These are phyloP conservation scores for Discostella stelligera DNA, from an alignment of 352 stramenopile species.

Conservation along the genomic window DNA sequence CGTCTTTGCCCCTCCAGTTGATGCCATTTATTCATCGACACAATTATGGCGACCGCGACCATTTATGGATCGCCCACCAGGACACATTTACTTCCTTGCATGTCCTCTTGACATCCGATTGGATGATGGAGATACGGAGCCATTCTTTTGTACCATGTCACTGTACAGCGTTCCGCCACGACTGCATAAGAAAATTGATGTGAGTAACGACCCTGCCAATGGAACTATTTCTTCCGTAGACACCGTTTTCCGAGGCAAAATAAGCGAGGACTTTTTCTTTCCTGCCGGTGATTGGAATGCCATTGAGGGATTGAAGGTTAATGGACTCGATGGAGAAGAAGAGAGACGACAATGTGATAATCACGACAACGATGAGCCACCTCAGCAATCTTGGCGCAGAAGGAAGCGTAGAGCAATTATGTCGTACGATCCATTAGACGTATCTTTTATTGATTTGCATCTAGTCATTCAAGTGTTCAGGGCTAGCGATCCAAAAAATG, in stretches of 20 bases:
- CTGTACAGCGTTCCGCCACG: conserved; percentile 56
- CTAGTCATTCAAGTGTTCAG: conserved; percentile 46
- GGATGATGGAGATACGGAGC: conserved; percentile 57
- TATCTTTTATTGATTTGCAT: conserved; percentile 29
- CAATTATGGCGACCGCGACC: conserved; percentile 64
- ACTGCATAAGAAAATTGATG: not conserved
- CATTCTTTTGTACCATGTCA: conserved; percentile 70
- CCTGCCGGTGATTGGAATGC: conserved; percentile 70
- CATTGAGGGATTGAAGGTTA: conserved; percentile 35
- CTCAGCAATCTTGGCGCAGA: conserved; percentile 42
- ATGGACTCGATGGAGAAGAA: not conserved
- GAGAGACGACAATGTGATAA: not conserved
- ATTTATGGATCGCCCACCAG: conserved; percentile 71
- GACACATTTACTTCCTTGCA: conserved; percentile 55
- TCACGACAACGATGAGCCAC: conserved; percentile 24
- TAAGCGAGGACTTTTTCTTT: conserved; percentile 81
- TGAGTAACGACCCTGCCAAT: not conserved
- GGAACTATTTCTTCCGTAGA: not conserved
- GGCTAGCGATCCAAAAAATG: not conserved
- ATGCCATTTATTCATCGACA: conserved; percentile 58
- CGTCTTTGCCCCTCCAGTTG: conserved; percentile 72
- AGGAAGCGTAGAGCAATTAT: conserved; percentile 65
- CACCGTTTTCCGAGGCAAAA: conserved; percentile 53
- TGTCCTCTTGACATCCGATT: conserved; percentile 61
- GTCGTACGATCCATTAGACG: conserved; percentile 61